Base-by-base conservation (phyloP, 805 yeast genomes). In the Suhomyces kilbournensis region DNA sequence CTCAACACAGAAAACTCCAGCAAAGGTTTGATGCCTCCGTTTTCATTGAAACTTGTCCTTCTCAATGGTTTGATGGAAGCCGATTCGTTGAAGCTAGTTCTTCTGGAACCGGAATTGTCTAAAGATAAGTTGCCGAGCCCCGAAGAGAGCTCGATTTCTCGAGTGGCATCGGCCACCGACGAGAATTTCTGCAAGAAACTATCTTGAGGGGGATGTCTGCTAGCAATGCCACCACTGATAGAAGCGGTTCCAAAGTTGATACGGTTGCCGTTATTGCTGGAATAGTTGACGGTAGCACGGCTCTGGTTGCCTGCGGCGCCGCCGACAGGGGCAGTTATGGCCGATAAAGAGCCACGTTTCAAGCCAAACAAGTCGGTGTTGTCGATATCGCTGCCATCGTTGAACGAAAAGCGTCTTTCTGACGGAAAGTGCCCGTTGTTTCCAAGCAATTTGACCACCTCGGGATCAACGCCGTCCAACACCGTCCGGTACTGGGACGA, bases 111-210 rank as follows among this genome's bases (percentile, higher is more conserved):
- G 56, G 66, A 17, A 56, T 60, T 58, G 12, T 71, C 75, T 20
- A 72, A 57, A n/a, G 68, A 55, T 46, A 72, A 60, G 32, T 60
- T 64, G n/a, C 53, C 75, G 50, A 81, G 61, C 10, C 76, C 78
- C 49, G 72, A 71, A 19, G 78, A 62, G 12, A 77, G 58, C 58
- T 84, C 89, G 44, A 84, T 74, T 57, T 85, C 90, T 60, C 86
- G 74, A 0, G 90, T 85, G 46, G 86, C 85, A 52, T 85, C 89
- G 6, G 87, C 85, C 15, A 85, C 85, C 2, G 82, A 72, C 6
- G 85, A 73, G 60, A 85, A 85, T 66, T 83, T 84, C 56, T 82
- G 85, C 55, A 85, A 69, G 60, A 85, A 85, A 47, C 80, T 72
- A 17, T 72, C 78, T 50, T 69, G 75, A 26, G 76, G 77, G 1